Evolutionary conservation across 164 flowering plant species (phyloP).

Genomic region (Chimonanthus praecox): DNA sequence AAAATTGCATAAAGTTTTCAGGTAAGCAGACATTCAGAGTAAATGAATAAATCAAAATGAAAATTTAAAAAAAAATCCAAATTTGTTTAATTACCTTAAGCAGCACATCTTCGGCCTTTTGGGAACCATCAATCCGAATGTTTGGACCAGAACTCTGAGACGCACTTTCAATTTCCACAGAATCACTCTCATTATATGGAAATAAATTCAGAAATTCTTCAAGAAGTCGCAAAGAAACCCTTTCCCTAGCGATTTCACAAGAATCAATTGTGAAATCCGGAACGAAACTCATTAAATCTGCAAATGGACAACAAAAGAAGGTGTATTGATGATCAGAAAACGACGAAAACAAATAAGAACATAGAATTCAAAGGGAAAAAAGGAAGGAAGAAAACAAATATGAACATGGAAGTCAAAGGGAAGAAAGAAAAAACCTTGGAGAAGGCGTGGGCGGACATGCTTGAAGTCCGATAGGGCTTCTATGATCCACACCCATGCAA

Average conservation of each 20-base stretch:
- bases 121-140: background rate
- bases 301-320: background rate
- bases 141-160: background rate
- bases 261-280: background rate
- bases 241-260: background rate
- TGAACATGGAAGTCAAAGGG: background rate
- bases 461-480: slow-evolving; percentile 10
- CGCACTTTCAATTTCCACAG: no score
- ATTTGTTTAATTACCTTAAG: background rate
- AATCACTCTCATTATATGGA: background rate
- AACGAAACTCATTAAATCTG: slow-evolving; percentile 4
- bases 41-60: no score
- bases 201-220: slow-evolving; percentile 3
- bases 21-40: no score
- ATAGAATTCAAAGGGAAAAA: background rate
- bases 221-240: slow-evolving; percentile 4
- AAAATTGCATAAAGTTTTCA: no score
- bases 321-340: background rate
- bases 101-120: background rate
- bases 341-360: background rate
- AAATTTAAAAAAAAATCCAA: background rate
- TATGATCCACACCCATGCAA: slow-evolving; percentile 7
- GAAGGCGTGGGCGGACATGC: background rate
- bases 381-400: background rate
- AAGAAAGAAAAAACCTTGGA: background rate